A percentile compares a stretch with the other conserved stretches of the same genome.
Evolutionary conservation across 106 monocot species (phyloP).

Genomic region (Hemerocallis citrina): DNA sequence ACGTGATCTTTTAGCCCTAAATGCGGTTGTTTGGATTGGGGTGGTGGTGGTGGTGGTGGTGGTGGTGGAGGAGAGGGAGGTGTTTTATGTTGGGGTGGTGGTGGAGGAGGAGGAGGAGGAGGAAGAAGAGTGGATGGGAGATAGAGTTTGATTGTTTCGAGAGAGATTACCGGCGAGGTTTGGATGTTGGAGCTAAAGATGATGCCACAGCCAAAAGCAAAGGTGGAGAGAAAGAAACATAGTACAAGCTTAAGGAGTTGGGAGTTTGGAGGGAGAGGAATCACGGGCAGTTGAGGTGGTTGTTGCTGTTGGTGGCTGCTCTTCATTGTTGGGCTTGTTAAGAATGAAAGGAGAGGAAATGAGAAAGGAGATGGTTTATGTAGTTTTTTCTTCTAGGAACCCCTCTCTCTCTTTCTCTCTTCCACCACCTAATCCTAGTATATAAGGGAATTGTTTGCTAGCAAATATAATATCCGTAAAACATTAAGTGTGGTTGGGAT

Average conservation of each 20-base stretch:
- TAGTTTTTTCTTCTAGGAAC: too few species aligned
- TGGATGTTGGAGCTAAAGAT: conserved; percentile 2
- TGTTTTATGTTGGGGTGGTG: neutral
- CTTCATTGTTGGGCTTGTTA: too few species aligned
- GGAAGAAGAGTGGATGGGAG: neutral
- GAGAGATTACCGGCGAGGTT: neutral
- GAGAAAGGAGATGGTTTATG: too few species aligned
- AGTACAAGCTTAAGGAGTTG: neutral
- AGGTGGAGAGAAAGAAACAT: neutral
- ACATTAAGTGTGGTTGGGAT: too few species aligned
- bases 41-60: neutral
- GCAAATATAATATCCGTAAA: too few species aligned
- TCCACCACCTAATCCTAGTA: too few species aligned
- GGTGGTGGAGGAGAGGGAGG: neutral
- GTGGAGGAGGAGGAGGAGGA: neutral
- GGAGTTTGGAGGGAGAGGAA: neutral
- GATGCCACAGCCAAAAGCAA: neutral
- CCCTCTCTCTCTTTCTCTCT: too few species aligned
- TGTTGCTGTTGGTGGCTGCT: neutral
- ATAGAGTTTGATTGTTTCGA: neutral
- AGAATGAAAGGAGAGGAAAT: too few species aligned
- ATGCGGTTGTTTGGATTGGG: too few species aligned
- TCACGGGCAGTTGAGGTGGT: neutral
- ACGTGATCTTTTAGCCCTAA: conserved; percentile 8
- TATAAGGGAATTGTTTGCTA: too few species aligned